A percentile compares a stretch with the other conserved stretches of the same genome.
These are phyloP conservation scores for Pseudomonodictys pantanalensis DNA, from an alignment of 495 filamentous ascomycete species.

Conservation along the genomic window DNA sequence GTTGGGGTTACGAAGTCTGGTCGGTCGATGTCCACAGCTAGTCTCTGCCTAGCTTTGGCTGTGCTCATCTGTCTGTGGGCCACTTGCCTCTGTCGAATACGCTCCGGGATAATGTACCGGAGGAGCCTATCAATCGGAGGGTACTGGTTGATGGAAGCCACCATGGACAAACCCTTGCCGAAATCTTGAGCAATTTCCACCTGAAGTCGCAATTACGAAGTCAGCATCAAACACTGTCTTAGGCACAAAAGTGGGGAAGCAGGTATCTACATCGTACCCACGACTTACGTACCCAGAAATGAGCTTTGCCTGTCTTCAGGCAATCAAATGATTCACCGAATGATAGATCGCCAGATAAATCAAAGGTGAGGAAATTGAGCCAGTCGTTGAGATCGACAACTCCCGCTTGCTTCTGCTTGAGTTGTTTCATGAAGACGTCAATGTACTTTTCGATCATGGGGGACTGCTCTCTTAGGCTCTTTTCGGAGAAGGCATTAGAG, in stretches of 20 bases:
- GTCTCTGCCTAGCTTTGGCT: slow-evolving; percentile 8
- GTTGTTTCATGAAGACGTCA: slow-evolving; percentile 6
- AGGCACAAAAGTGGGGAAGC: no score
- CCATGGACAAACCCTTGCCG: slow-evolving; percentile 13
- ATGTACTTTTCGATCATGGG: slow-evolving; percentile 16
- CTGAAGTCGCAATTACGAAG: background rate
- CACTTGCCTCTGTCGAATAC: slow-evolving; percentile 12
- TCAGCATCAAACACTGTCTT: no score
- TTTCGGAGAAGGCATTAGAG: slow-evolving; percentile 19
- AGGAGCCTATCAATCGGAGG: slow-evolving; percentile 16
- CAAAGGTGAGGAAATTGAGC: slow-evolving; percentile 28
- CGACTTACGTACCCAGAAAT: no score
- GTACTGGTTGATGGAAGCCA: slow-evolving; percentile 14
- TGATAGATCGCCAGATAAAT: slow-evolving; percentile 25
- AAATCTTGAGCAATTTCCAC: slow-evolving; percentile 14
- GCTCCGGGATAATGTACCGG: slow-evolving; percentile 15
- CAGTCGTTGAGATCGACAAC: slow-evolving; percentile 19
- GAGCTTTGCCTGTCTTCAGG: slow-evolving; percentile 18
- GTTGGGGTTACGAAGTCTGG: slow-evolving; percentile 18
- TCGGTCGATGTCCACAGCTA: slow-evolving; percentile 8
- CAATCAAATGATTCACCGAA: slow-evolving; percentile 28
- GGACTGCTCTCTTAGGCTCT: slow-evolving; percentile 18
- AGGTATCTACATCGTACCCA: no score
- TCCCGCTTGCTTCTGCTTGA: slow-evolving; percentile 9
- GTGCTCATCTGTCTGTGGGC: slow-evolving; percentile 17